Base-by-base conservation (phyloP, 2,329 filamentous ascomycete species). In the Colletotrichum brevisporum region DNA sequence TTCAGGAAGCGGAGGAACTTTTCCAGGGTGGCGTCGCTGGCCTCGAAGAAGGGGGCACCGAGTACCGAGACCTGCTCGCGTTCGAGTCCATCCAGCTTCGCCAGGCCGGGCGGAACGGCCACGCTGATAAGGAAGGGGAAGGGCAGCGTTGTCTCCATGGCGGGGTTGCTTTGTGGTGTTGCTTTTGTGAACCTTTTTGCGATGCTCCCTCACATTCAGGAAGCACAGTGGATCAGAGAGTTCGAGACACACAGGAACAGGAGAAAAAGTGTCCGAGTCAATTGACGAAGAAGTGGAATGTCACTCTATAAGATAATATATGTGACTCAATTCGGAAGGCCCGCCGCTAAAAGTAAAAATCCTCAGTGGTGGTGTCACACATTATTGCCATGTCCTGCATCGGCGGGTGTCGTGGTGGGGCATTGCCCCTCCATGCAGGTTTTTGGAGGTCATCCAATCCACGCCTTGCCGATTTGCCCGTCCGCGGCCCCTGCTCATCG, bases 131-230 rank as follows among this genome's bases (percentile, higher is more conserved):
- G 82, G 75, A 91, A 91, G 26, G 89, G 90, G 60, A 91, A 81
- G 10, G 89, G 88, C 24, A 91, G 83, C 69, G 86, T 89, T 36
- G 89, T 89, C 79, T 91, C 90, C 89, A 91, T 91, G 71, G 69
- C 77, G 76, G 69, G 66, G 39, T n/a, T 48, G 10, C 36, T 12
- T 16, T 45, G 43, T 16, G 12, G n/a, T 51, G 52, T 52, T 26
- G 43, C 36, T 31, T 26, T 63, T 21, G 51, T 54, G 55, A 50
- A 58, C 21, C 53, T 48, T 51, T 24, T n/a, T 53, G 13, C 26
- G 31, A 36, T 36, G 31, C 15, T 48, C 39, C 41, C 61, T 43
- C 60, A 57, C 47, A 27, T 48, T 55, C 36, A 51, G 26, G 36
- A 48, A 56, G 27, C 27, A 51, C 45, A 56, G 31, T 52, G 55